Conservation (phyloP, 2,329 filamentous ascomycete genomes). For the Shiraia sp. region DNA sequence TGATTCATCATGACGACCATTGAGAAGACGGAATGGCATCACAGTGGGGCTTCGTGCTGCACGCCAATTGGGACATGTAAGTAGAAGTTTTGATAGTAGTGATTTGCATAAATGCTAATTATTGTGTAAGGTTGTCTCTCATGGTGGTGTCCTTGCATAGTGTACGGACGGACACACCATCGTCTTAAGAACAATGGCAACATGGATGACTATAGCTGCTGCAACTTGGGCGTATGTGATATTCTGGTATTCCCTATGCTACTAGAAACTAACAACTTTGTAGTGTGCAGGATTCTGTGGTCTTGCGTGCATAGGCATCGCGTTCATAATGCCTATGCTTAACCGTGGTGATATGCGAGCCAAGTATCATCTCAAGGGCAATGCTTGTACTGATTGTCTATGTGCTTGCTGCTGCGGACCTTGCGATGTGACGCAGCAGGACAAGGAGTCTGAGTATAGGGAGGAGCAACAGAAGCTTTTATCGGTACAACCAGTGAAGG, state of each 20-base stretch:
- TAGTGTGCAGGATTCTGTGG: conserved; percentile 33
- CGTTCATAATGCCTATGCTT: conserved; percentile 38
- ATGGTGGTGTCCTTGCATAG: conserved; percentile 40
- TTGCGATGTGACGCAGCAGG: conserved; percentile 40
- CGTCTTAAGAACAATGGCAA: conserved; percentile 32
- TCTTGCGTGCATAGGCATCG: conserved; percentile 27
- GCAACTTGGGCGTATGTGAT: conserved; percentile 28
- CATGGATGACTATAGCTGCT: conserved; percentile 32
- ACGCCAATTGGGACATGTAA: conserved; percentile 35
- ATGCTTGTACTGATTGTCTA: conserved; percentile 38
- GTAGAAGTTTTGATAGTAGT: conserved; percentile 1
- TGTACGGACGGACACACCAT: conserved; percentile 36
- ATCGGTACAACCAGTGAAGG: conserved; percentile 24
- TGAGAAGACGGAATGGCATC: conserved; percentile 35
- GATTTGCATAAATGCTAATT: conserved; percentile 1
- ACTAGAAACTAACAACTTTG: conserved; percentile 5
- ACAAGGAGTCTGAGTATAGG: conserved; percentile 34
- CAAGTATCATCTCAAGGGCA: conserved; percentile 37
- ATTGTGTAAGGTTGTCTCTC: conserved; percentile 29
- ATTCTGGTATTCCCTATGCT: background rate
- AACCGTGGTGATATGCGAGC: conserved; percentile 37
- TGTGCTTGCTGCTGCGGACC: conserved; percentile 41
- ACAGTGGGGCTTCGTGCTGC: conserved; percentile 34
- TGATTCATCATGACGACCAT: conserved; percentile 20
- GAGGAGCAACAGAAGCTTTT: conserved; percentile 21